These are phyloP conservation scores for Rubia peregrina DNA, from an alignment of 305 asterid genomes.

Conservation along the genomic window DNA sequence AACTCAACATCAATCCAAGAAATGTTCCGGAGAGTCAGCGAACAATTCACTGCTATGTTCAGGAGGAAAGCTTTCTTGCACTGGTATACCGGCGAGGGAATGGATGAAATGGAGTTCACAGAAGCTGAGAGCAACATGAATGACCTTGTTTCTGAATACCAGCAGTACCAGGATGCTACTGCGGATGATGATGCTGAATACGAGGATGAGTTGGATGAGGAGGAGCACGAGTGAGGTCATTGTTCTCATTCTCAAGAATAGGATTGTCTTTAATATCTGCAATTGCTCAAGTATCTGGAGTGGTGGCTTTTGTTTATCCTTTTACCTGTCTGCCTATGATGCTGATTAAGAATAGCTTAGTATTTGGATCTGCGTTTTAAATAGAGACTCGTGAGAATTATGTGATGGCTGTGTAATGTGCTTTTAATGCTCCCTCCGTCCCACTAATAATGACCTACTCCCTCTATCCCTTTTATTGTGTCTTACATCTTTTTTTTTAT, in stretches of 20 bases:
- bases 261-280: neutral
- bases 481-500: too few species aligned
- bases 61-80: constrained; percentile 86
- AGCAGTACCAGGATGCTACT: constrained; percentile 86
- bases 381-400: neutral
- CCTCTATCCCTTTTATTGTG: too few species aligned
- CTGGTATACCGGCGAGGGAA: constrained; percentile 79
- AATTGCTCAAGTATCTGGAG: neutral
- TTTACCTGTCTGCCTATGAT: neutral
- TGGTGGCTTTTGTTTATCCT: neutral
- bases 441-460: too few species aligned
- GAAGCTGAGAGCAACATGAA: constrained; percentile 92
- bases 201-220: constrained; percentile 47
- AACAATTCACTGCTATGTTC: constrained; percentile 80
- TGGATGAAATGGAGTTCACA: constrained; percentile 83
- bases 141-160: constrained; percentile 80
- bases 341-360: neutral
- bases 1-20: constrained; percentile 83
- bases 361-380: constrained; percentile 9
- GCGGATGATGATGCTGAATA: constrained; percentile 76
- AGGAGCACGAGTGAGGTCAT: constrained; percentile 13
- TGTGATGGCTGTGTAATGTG: neutral
- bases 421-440: neutral
- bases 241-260: neutral
- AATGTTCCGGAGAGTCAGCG: constrained; percentile 77